Evolutionary conservation across 2,329 filamentous ascomycete genomes (phyloP).

Genomic region (Achaetomium macrosporum): DNA sequence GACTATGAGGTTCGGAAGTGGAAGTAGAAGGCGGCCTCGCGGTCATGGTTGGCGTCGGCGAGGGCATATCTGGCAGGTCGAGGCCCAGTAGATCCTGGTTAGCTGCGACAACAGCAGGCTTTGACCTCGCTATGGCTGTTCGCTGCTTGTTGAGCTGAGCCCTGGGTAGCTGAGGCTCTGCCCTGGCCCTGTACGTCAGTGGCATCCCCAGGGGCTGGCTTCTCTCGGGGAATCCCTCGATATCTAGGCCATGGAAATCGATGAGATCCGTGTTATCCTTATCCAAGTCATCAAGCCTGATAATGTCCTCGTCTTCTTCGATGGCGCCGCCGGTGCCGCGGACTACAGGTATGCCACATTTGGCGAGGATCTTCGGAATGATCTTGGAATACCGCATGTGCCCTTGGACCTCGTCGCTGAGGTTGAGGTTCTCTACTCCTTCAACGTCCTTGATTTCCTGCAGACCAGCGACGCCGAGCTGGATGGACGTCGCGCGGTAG

Average conservation of each 20-base stretch:
- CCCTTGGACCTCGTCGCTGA: slow-evolving; percentile 45
- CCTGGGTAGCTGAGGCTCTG: not conserved
- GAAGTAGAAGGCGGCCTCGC: not conserved
- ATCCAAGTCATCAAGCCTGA: slow-evolving; percentile 25
- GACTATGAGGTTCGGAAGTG: not conserved
- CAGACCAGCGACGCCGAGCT: slow-evolving; percentile 77
- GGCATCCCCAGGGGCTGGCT: not conserved
- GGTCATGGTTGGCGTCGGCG: not conserved
- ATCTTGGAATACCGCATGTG: slow-evolving; percentile 36
- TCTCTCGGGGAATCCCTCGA: slow-evolving; percentile 8
- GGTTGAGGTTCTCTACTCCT: slow-evolving; percentile 54
- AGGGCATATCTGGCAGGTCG: not conserved
- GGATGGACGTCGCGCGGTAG: slow-evolving; percentile 76
- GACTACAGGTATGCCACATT: slow-evolving; percentile 46
- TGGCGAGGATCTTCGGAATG: slow-evolving; percentile 44
- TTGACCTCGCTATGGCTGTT: slow-evolving; percentile 3
- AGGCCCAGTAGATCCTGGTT: slow-evolving; percentile 9
- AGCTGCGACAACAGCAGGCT: slow-evolving; percentile 3
- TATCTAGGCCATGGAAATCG: slow-evolving; percentile 35
- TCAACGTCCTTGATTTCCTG: slow-evolving; percentile 64
- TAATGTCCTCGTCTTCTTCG: slow-evolving; percentile 42
- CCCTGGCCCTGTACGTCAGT: not conserved
- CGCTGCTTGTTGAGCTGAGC: slow-evolving; percentile 5
- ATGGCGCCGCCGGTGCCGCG: slow-evolving; percentile 40
- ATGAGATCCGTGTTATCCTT: slow-evolving; percentile 36